Base-by-base conservation (phyloP, 345 rosid species). In the Brassica juncea region DNA sequence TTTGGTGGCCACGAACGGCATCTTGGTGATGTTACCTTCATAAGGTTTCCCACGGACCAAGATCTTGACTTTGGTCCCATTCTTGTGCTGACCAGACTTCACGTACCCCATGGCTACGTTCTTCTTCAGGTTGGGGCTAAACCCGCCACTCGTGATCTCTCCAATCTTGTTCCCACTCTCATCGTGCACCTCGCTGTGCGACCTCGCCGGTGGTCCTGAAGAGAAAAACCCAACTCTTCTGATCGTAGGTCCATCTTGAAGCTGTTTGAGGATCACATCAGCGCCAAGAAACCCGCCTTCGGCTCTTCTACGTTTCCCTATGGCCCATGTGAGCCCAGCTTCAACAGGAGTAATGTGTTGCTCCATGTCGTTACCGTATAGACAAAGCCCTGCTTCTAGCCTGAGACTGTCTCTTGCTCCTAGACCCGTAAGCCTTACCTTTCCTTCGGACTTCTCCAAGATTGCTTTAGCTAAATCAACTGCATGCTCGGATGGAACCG, bases 241-340 rank as follows among this genome's bases (percentile, higher is more conserved):
- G 80, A 96, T 75, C 57, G 88, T 77, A 3, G 99, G 98, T 63
- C 98, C 98, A 5, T 90, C 92, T 71, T 73, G 92, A 0, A 93
- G 92, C 79, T 93, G 97, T 75, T 92, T 92, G 76, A 96, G 97
- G 71, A 96, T 93, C 25, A 87, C 88, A 35, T 88, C 94, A 0
- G 98, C 98, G 1, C 99, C 99, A 0, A 93, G 89, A 80, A 96
- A 93, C 34, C 98, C 97, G 3, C 98, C 99, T 81, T 96, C 98
- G 2, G 97, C 95, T 77, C 88, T 91, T 70, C 98, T 88, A 55
- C 98, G 88, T 84, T 96, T 96, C 68, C 99, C 99, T 70, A 93
- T 90, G 54, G 99, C 99, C 99, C 99, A 93, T 44, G 90, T 88
- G 47, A 96, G 88, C 2, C 98, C 99, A 8, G 99, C 98, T 80